Evolutionary conservation across 257 asterid species (phyloP).

Genomic region (Primulina huaijiensis): DNA sequence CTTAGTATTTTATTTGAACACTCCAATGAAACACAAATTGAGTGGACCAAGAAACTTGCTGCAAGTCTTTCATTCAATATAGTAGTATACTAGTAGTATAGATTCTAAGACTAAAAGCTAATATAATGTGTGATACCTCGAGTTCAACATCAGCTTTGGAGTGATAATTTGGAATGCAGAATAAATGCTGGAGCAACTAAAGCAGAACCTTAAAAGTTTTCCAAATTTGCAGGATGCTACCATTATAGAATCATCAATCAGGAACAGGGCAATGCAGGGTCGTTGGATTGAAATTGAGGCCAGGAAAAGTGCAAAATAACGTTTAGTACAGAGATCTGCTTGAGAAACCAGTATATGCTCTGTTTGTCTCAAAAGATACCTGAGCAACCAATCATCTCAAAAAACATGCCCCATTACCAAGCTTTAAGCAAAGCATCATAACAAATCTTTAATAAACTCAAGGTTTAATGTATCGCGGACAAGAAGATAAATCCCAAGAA

Average conservation of each 20-base stretch:
- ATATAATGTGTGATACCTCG: conserved; percentile 7
- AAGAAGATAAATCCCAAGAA: conserved; percentile 80
- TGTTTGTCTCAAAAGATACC: not conserved
- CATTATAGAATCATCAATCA: conserved; percentile 18
- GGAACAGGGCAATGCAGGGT: conserved; percentile 21
- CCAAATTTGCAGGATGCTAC: conserved; percentile 7
- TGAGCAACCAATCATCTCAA: conserved; percentile 13
- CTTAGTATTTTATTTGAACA: too few species aligned
- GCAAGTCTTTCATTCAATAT: not conserved
- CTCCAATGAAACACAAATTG: not conserved
- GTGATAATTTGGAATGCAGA: conserved; percentile 7
- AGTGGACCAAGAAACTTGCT: not conserved
- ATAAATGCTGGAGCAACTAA: not conserved
- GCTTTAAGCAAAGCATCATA: conserved; percentile 38
- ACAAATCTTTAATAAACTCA: conserved; percentile 68
- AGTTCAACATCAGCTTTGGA: conserved; percentile 8
- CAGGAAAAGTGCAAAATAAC: conserved; percentile 15
- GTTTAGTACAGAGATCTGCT: conserved; percentile 10
- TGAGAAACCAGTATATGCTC: conserved; percentile 12
- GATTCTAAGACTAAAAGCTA: conserved; percentile 12
- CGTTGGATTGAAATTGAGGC: conserved; percentile 21
- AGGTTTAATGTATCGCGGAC: conserved; percentile 87
- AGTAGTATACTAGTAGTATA: not conserved
- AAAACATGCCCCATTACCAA: conserved; percentile 8
- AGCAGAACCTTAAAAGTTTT: conserved; percentile 19